Evolutionary conservation across 495 filamentous ascomycete species (phyloP).

Genomic region (Cladorrhinum samala): DNA sequence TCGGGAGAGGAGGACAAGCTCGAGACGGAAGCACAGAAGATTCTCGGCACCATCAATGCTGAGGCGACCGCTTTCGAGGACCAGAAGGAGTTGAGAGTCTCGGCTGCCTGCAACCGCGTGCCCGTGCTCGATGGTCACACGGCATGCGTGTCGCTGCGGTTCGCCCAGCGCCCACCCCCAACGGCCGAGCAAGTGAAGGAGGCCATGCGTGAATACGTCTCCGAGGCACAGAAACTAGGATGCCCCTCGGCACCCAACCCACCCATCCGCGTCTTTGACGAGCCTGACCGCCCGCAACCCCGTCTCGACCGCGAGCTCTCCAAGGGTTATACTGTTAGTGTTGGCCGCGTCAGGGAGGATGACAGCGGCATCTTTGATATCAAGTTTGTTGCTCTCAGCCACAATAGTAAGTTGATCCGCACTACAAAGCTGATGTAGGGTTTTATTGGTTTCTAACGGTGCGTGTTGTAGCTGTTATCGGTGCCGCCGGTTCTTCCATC

Average conservation of each 20-base stretch:
- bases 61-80: slow-evolving; percentile 61
- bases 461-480: slow-evolving; percentile 63
- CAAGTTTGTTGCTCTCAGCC: slow-evolving; percentile 74
- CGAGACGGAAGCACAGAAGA: slow-evolving; percentile 79
- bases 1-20: slow-evolving; percentile 87
- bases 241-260: slow-evolving; percentile 70
- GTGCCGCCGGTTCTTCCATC: slow-evolving; percentile 89
- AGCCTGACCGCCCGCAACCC: slow-evolving; percentile 78
- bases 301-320: slow-evolving; percentile 70
- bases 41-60: slow-evolving; percentile 61
- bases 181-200: slow-evolving; percentile 60
- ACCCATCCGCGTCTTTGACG: slow-evolving; percentile 72
- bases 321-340: slow-evolving; percentile 73
- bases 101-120: slow-evolving; percentile 77
- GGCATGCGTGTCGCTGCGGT: slow-evolving; percentile 72
- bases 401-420: slow-evolving; percentile 62
- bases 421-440: neutral
- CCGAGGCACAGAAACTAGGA: slow-evolving; percentile 66
- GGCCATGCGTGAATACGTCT: slow-evolving; percentile 65
- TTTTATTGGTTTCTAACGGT: slow-evolving; percentile 7
- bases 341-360: slow-evolving; percentile 70
- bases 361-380: slow-evolving; percentile 74
- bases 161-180: slow-evolving; percentile 50
- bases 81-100: slow-evolving; percentile 58
- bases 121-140: slow-evolving; percentile 80